A percentile compares a stretch with the other conserved stretches of the same genome.
Conservation (phyloP, 1,284 basidiomycete species). For the Cryptococcus sp. region DNA sequence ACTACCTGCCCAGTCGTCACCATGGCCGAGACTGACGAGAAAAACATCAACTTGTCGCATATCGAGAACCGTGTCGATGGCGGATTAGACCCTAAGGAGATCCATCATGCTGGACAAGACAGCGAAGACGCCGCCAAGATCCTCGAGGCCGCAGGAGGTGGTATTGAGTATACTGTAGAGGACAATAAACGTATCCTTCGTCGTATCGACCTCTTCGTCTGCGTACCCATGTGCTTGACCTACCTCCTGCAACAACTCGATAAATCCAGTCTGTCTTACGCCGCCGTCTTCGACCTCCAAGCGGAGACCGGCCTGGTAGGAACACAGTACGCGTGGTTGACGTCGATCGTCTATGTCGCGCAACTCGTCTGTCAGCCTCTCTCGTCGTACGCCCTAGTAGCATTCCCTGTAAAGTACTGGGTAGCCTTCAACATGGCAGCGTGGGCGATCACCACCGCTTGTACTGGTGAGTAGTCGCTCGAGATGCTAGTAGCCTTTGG, state of each 20-base stretch:
- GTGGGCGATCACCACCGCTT: slow-evolving; percentile 32
- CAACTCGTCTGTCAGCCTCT: slow-evolving; percentile 37
- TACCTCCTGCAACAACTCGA: slow-evolving; percentile 40
- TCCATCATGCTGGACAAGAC: too few species aligned
- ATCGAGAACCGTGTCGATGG: too few species aligned
- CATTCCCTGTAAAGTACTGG: slow-evolving; percentile 42
- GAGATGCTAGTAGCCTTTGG: too few species aligned
- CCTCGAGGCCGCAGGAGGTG: slow-evolving; percentile 26
- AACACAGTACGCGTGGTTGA: slow-evolving; percentile 34
- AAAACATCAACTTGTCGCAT: too few species aligned
- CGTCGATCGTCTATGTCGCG: slow-evolving; percentile 36
- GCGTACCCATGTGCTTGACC: slow-evolving; percentile 33
- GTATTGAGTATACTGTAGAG: slow-evolving; percentile 24
- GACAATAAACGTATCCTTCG: slow-evolving; percentile 30
- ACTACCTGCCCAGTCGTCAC: too few species aligned
- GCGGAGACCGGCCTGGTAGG: slow-evolving; percentile 23
- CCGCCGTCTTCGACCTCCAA: slow-evolving; percentile 43
- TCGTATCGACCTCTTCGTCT: slow-evolving; percentile 29
- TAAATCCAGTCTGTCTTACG: slow-evolving; percentile 44
- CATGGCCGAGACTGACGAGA: too few species aligned
- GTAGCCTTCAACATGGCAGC: slow-evolving; percentile 41
- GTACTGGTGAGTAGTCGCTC: slow-evolving; percentile 5
- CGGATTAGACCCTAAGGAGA: too few species aligned
- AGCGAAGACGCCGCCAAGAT: slow-evolving; percentile 30
- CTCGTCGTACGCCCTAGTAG: slow-evolving; percentile 33